phyloP scores from a whole-genome alignment of 768 basidiomycete genomes.

The Phlebiopsis flavidoalba region DNA sequence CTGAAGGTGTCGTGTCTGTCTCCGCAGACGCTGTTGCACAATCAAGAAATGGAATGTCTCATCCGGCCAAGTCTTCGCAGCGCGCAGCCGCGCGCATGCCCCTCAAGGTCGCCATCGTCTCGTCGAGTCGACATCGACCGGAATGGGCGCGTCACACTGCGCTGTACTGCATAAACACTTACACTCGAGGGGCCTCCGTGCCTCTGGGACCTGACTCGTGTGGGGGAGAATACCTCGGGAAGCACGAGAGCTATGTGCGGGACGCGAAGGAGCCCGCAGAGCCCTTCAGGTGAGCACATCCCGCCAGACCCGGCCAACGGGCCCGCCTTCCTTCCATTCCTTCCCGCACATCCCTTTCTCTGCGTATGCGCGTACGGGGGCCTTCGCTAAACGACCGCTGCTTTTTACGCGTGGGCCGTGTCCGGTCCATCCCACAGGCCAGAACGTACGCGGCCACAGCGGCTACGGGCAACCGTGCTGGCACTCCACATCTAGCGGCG shows the following conservation, averaged over 20 bases:
- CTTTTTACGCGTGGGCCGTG: constrained; percentile 70
- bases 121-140: constrained; percentile 66
- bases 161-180: constrained; percentile 77
- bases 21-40: constrained; percentile 78
- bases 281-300: constrained; percentile 65
- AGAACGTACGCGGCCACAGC: constrained; percentile 69
- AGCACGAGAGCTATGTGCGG: constrained; percentile 69
- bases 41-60: constrained; percentile 69
- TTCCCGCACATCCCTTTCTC: too few relatives aligned
- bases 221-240: constrained; percentile 55
- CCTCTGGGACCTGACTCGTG: constrained; percentile 70
- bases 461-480: constrained; percentile 67
- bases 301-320: too few relatives aligned
- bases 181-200: constrained; percentile 77
- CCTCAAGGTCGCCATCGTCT: constrained; percentile 80
- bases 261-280: constrained; percentile 51
- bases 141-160: constrained; percentile 62
- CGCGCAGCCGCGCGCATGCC: constrained; percentile 70
- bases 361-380: too few relatives aligned
- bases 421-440: constrained; percentile 73
- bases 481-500: constrained; percentile 72
- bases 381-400: not conserved
- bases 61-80: constrained; percentile 57
- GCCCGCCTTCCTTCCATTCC: too few relatives aligned
- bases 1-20: constrained; percentile 63